These are phyloP conservation scores for Apostasia shenzhenica DNA, from an alignment of 106 monocot genomes.

Conservation along the genomic window DNA sequence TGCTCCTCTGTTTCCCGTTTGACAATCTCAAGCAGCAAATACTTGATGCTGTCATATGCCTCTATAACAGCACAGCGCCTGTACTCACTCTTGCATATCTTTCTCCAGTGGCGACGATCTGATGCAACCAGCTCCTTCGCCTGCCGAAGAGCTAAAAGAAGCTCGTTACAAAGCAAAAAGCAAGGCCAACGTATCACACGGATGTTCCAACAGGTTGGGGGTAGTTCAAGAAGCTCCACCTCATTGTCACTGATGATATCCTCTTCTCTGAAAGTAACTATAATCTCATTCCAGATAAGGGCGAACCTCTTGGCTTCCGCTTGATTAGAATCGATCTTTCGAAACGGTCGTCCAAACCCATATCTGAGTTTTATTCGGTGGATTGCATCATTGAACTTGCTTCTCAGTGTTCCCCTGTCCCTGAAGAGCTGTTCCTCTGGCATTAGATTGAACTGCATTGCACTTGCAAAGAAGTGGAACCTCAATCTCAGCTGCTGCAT, in stretches of 20 bases:
- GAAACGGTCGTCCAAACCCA: slow-evolving; percentile 72
- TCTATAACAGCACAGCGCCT: slow-evolving; percentile 86
- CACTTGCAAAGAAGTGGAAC: slow-evolving; percentile 93
- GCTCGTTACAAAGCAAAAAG: slow-evolving; percentile 85
- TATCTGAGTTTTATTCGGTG: slow-evolving; percentile 76
- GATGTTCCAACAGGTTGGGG: slow-evolving; percentile 61
- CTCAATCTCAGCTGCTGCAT: slow-evolving; percentile 72
- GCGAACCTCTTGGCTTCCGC: slow-evolving; percentile 59
- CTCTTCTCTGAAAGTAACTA: slow-evolving; percentile 79
- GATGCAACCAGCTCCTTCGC: slow-evolving; percentile 51
- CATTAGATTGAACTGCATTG: slow-evolving; percentile 96
- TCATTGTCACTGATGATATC: slow-evolving; percentile 83
- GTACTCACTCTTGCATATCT: slow-evolving; percentile 85
- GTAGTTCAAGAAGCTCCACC: slow-evolving; percentile 77
- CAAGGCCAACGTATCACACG: slow-evolving; percentile 87
- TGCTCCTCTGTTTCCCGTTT: slow-evolving; percentile 51
- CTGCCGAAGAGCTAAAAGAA: slow-evolving; percentile 78
- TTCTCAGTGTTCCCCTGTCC: slow-evolving; percentile 41
- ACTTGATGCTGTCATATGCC: slow-evolving; percentile 73
- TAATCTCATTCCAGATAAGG: slow-evolving; percentile 87
- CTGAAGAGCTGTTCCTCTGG: slow-evolving; percentile 68
- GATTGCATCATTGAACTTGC: slow-evolving; percentile 53
- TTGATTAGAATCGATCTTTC: slow-evolving; percentile 75
- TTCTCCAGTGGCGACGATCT: slow-evolving; percentile 69
- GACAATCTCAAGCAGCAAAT: slow-evolving; percentile 56